phyloP scores from a whole-genome alignment of 129 eudicot species.

The Centella asiatica region DNA sequence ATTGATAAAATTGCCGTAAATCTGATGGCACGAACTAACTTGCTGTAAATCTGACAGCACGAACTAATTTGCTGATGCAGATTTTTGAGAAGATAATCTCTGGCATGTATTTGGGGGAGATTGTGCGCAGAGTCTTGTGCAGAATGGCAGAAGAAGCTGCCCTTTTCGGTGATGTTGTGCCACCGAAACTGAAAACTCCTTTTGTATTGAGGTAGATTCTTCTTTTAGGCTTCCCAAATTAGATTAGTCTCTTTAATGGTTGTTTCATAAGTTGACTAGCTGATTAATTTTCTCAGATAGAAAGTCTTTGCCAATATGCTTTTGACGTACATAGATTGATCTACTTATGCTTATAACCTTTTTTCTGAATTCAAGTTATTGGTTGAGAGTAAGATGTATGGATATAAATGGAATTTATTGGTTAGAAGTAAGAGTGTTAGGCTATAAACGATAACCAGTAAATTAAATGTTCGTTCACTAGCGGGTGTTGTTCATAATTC shows the following conservation, averaged over 20 bases:
- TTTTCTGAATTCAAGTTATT: too few species aligned
- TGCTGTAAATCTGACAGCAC: not conserved
- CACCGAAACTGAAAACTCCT: conserved; percentile 58
- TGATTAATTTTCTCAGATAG: not conserved
- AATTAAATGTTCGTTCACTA: too few species aligned
- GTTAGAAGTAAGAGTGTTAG: too few species aligned
- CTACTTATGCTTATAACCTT: not conserved
- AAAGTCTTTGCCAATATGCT: not conserved
- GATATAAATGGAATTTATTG: too few species aligned
- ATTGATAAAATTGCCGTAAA: too few species aligned
- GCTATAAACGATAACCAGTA: too few species aligned
- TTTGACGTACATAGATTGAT: not conserved
- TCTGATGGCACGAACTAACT: too few species aligned
- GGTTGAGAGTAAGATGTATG: too few species aligned
- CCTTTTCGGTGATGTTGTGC: conserved; percentile 66
- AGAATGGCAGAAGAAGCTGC: conserved; percentile 75
- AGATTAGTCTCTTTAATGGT: not conserved
- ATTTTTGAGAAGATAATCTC: conserved; percentile 71
- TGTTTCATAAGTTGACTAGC: not conserved
- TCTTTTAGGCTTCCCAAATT: not conserved
- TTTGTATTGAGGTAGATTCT: conserved; percentile 54
- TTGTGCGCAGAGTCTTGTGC: conserved; percentile 59
- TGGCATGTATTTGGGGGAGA: conserved; percentile 91
- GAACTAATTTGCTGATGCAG: conserved; percentile 21
- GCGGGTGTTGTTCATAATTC: too few species aligned